Evolutionary conservation across 768 basidiomycete species (phyloP).

Genomic region (Boletus rubroflammeus): DNA sequence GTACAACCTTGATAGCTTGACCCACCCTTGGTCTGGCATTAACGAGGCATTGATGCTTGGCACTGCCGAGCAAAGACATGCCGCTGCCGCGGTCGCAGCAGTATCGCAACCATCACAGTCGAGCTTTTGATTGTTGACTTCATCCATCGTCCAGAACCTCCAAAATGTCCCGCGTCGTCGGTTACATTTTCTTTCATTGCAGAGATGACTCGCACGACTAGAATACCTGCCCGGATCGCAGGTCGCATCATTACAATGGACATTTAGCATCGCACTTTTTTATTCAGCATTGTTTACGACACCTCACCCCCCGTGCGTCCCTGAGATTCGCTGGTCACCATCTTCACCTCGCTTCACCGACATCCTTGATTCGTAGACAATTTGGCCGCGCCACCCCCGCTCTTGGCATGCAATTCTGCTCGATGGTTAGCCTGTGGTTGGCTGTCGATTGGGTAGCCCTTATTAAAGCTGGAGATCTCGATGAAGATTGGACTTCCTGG

Average conservation of each 20-base stretch:
- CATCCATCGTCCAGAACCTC: constrained; percentile 11
- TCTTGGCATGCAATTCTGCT: constrained; percentile 26
- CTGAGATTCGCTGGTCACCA: constrained; percentile 19
- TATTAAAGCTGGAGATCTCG: constrained; percentile 31
- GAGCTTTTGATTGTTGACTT: constrained; percentile 43
- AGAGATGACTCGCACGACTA: constrained; percentile 38
- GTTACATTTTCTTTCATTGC: constrained; percentile 38
- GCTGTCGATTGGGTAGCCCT: constrained; percentile 14
- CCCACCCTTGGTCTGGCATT: constrained; percentile 40
- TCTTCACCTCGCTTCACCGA: constrained; percentile 5
- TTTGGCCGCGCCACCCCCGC: constrained; percentile 57
- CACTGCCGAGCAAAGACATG: constrained; percentile 71
- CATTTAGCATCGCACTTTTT: constrained; percentile 36
- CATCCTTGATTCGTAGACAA: constrained; percentile 27
- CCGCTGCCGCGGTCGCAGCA: constrained; percentile 54
- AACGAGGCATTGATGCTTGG: constrained; percentile 89
- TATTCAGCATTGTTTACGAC: constrained; percentile 45
- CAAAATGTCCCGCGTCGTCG: constrained; percentile 29
- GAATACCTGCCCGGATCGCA: constrained; percentile 55
- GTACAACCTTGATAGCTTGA: no score
- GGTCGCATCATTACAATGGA: constrained; percentile 54
- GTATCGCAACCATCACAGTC: constrained; percentile 42
- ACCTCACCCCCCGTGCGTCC: constrained; percentile 20
- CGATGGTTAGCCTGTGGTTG: constrained; percentile 42
- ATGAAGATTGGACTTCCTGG: constrained; percentile 52